Evolutionary conservation across 2,329 filamentous ascomycete species (phyloP).

Genomic region (Fusarium goolgardi): DNA sequence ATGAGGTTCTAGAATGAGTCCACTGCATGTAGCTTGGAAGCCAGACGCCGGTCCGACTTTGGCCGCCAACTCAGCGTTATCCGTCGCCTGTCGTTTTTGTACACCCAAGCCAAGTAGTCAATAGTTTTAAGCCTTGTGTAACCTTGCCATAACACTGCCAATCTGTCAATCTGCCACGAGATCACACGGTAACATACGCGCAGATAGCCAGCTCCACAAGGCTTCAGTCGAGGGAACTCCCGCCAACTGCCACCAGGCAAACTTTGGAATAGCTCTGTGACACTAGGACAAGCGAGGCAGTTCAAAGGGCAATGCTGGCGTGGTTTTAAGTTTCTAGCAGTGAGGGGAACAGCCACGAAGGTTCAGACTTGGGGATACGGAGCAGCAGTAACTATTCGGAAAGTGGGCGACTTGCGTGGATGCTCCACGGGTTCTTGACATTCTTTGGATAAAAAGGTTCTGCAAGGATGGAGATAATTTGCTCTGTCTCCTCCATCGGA

Average conservation of each 20-base stretch:
- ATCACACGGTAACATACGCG: neutral
- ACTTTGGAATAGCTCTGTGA: neutral
- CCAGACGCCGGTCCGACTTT: neutral
- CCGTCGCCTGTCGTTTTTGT: neutral
- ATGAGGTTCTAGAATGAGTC: neutral
- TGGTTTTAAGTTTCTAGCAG: neutral
- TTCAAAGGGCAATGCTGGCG: neutral
- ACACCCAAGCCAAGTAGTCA: neutral
- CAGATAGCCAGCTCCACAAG: neutral
- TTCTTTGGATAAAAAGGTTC: constrained; percentile 2
- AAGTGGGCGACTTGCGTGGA: neutral
- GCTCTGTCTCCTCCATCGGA: neutral
- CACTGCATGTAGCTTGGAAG: neutral
- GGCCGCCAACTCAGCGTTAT: neutral
- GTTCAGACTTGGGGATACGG: neutral
- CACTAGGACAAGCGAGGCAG: neutral
- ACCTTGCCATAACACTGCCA: neutral
- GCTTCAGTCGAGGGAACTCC: neutral
- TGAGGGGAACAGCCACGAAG: neutral
- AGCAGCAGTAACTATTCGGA: neutral
- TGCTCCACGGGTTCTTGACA: neutral
- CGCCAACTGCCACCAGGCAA: neutral
- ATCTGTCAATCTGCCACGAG: neutral
- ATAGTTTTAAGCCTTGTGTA: neutral
- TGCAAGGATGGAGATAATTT: neutral